Evolutionary conservation across 2,329 filamentous ascomycete species (phyloP).

Genomic region (Xylaria sp.): DNA sequence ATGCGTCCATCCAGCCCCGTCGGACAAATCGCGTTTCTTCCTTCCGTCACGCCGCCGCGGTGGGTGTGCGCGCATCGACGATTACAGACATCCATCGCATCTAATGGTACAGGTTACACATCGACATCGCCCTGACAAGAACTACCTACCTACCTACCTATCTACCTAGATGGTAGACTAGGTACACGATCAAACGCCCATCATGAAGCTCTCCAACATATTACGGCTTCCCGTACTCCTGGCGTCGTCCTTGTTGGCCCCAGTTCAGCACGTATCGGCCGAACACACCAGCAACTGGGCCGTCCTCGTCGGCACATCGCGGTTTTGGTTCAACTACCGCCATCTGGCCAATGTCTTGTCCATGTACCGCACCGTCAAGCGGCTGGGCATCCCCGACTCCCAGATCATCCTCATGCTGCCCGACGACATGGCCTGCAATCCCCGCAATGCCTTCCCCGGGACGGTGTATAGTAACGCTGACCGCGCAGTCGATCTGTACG

Average conservation of each 20-base stretch:
- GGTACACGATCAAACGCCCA: conserved; percentile 7
- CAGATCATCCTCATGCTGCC: conserved; percentile 99
- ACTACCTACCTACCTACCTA: too few relatives aligned
- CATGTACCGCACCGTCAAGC: conserved; percentile 96
- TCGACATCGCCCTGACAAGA: neutral
- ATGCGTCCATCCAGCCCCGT: too few relatives aligned
- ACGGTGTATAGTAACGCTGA: conserved; percentile 99
- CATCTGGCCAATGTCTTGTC: conserved; percentile 97
- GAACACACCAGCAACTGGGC: conserved; percentile 99
- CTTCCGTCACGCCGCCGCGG: too few relatives aligned
- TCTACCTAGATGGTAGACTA: neutral
- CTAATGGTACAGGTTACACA: too few relatives aligned
- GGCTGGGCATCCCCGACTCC: conserved; percentile 94
- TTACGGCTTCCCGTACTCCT: conserved; percentile 51
- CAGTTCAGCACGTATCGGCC: conserved; percentile 50
- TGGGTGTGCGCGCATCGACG: too few relatives aligned
- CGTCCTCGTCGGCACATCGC: conserved; percentile 95
- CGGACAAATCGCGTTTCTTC: too few relatives aligned
- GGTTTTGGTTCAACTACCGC: conserved; percentile 99
- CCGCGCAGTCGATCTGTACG: conserved; percentile 92
- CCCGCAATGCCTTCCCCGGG: conserved; percentile 94
- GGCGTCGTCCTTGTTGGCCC: conserved; percentile 50
- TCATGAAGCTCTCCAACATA: conserved; percentile 55
- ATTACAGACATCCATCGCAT: too few relatives aligned
- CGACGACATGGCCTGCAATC: conserved; percentile 99